Base-by-base conservation (phyloP, 2,329 filamentous ascomycete species). In the Fusarium lyarnte region DNA sequence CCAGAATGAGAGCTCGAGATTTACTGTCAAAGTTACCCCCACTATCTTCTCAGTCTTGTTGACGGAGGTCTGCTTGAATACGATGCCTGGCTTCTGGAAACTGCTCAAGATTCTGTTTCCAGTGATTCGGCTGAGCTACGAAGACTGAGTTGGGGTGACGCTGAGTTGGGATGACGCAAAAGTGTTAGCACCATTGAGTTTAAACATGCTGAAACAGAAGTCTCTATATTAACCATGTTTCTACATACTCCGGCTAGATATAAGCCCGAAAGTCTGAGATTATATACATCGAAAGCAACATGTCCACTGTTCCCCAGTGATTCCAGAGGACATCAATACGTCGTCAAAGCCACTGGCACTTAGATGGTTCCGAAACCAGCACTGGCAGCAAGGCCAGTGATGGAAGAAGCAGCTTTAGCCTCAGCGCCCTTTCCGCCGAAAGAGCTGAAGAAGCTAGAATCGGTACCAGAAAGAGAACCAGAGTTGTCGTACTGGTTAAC, bases 381-480 rank as follows among this genome's bases (percentile, higher is more conserved):
- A 38, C 78, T 82, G 58, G 75, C 78, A 14, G 76, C 75, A 49
- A 85, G 81, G 23, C 75, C 80, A 57, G 81, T 78, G 62, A 80
- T 80, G 17, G 79, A 78, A 33, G 73, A 73, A 38, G 76, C 79
- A 33, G 81, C 74, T 21, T 73, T 63, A 8, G 86, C 85, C 60
- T 81, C 73, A 13, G 88, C 88, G 68, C 87, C 78, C 83, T 87
- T 86, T 53, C 86, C 86, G 36, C 79, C 76, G 78, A 89, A 89
- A 70, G 85, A 81, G 58, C 75, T 57, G 53, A 90, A 76, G 80
- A 90, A 86, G 59, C 76, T 79, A 6, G 84, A 83, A 73, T 88
- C 86, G 16, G 80, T 75, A 55, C 82, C 79, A 38, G 57, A 70
- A 45, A 86, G 79, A n/a, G 76, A 76, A 19, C 82, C 82, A 4